Conservation (phyloP, 116 monocot species). For the Dioscorea cayenensis region DNA sequence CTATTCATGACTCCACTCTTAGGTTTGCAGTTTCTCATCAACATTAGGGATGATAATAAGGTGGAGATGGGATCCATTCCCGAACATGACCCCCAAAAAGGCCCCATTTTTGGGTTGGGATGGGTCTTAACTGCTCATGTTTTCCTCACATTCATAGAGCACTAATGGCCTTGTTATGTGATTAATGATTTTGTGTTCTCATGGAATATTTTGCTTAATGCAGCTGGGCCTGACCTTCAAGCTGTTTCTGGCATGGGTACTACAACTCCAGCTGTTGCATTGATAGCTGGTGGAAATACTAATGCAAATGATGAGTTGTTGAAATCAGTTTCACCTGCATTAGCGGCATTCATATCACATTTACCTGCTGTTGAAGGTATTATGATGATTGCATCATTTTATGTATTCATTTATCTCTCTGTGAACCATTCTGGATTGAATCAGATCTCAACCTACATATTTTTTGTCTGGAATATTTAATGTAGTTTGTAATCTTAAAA, state of each 20-base stretch:
- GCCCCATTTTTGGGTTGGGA: too few species aligned
- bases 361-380: slow-evolving; percentile 84
- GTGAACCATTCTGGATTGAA: neutral
- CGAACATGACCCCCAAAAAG: too few species aligned
- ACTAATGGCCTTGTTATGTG: neutral
- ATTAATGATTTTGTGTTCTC: neutral
- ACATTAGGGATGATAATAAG: too few species aligned
- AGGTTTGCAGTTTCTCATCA: too few species aligned
- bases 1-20: too few species aligned
- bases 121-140: neutral
- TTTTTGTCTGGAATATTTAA: too few species aligned
- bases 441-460: neutral
- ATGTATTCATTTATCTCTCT: too few species aligned
- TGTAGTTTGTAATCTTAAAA: too few species aligned
- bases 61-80: too few species aligned
- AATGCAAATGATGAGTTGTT: slow-evolving; percentile 56
- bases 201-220: neutral
- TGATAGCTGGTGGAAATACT: slow-evolving; percentile 20
- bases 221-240: slow-evolving; percentile 19
- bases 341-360: slow-evolving; percentile 58
- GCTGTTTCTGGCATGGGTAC: slow-evolving; percentile 11
- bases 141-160: neutral
- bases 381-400: slow-evolving; percentile 17
- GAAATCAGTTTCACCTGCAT: slow-evolving; percentile 55
- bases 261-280: slow-evolving; percentile 10